Base-by-base conservation (phyloP, 2,329 filamentous ascomycete genomes). In the Apiospora malaysiana region DNA sequence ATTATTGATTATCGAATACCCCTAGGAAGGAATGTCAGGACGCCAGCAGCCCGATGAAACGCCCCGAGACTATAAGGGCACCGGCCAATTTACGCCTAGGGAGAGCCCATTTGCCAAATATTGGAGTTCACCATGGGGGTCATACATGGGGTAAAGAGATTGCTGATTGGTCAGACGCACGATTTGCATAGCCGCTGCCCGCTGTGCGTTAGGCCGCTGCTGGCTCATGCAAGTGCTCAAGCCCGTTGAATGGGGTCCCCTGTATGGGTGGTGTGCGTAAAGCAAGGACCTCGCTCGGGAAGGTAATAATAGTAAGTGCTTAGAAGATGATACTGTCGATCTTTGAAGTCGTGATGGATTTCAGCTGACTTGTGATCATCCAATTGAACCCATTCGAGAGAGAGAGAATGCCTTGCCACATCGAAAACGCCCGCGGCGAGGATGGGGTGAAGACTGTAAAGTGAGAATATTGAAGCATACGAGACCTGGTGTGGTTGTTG, bases 101-200 rank as follows among this genome's bases (percentile, higher is more conserved):
- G 45, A 46, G 23, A 40, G 27, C 7, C 32, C 56, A 63, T 63
- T 63, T 63, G 56, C 56, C 56, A 63, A 67, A 46, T 67, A 46
- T 56, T 69, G 68, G 68, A 69, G 68, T 63, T 59, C 49, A 69
- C 73, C 69, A 75, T 70, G 74, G 74, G 72, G 72, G 71, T 72
- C 69, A 72, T 71, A 73, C 74, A 77, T 78, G 77, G 77, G 75
- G 77, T 76, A 78, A 74, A 71, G 59, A 72, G 23, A 69, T 68
- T 47, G 74, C 71, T 76, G 75, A 78, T 79, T 78, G 77, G 78
- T 47, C 72, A 76, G 74, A 74, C 77, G 75, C 76, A 73, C 75
- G 77, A 78, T 77, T 77, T 80, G 79, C 78, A 80, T 80, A 80
- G 77, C 78, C 79, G 79, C 78, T 77, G 79, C 77, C 78, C 78